Evolutionary conservation across 768 basidiomycete genomes (phyloP), one percentile per base, ranked within the genome.

Genomic region (Russula ochroleuca): DNA sequence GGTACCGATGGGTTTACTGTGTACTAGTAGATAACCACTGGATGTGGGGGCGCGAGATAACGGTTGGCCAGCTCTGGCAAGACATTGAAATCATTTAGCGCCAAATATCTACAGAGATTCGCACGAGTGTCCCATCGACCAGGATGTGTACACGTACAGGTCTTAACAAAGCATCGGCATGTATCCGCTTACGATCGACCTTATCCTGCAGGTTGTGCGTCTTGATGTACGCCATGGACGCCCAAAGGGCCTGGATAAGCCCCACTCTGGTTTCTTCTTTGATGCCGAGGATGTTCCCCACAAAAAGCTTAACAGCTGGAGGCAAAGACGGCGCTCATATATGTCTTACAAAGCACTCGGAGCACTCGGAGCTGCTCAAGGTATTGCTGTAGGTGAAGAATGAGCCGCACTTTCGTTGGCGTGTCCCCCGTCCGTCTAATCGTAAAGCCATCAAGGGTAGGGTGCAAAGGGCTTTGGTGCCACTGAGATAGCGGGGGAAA

Each of bases 221-320:
- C 72, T 94, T 96, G 76, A 97, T 89, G 69, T 95, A 94, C 70
- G n/a, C n/a, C n/a, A n/a, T n/a, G n/a, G n/a, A n/a, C n/a, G 89
- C 91, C 95, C 95, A 98, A 13, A 97, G 72, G 0, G 90, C 83
- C 61, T 92, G 87, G 19, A 96, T 81, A 19, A 92, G 83, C 7
- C 88, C 91, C 25, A 87, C 78, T 33, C 92, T 83, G 40, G 89
- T 92, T 33, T 92, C 93, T 71, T 97, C 90, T 68, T 89, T 88
- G 72, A 94, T 81, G 21, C 85, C 87, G 43, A 98, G 78, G 13
- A 94, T 73, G 50, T 78, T 79, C 1, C 79, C 88, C 87, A 64
- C 8, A 45, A 35, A 45, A 60, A 13, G 17, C 3, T 35, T 41
- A n/a, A n/a, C 47, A 37, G 17, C 8, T 25, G 21, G 6, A 2